Evolutionary conservation across 2,329 filamentous ascomycete genomes (phyloP), one percentile per base, ranked within the genome.

Genomic region (Alternaria sp.): DNA sequence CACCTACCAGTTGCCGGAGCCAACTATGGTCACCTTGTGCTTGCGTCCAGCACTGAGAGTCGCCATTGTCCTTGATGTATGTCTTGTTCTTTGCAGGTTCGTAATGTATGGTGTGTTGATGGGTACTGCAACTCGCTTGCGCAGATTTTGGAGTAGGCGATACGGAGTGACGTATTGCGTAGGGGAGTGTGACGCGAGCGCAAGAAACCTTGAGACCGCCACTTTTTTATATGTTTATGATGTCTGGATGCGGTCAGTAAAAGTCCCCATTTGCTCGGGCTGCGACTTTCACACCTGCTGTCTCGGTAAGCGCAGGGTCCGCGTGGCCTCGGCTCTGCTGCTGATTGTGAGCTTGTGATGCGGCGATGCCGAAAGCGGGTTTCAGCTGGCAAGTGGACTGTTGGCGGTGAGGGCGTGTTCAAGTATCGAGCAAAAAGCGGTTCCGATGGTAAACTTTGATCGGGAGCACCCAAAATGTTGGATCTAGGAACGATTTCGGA

Each of bases 21-120:
- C 95, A 68, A 99, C 88, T 53, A 99, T 88, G 63, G 93, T 94
- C 74, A 97, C 92, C 85, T 93, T 96, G 87, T 97, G 93, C 81
- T 91, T 93, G 82, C 88, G 91, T 63, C 83, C 82, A 57, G 85
- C 76, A 61, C 80, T 79, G 44, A 85, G 76, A 24, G 80, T 80
- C 54, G 83, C 80, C 83, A 85, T 85, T 65, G 61, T 75, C 63
- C 64, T 70, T 30, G 44, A 59, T 39, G 47, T 56, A 16, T 42
- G 36, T 26, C 49, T 16, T 58, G 47, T 65, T 41, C 12, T 28
- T 55, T 49, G 49, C 8, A 44, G 44, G 26, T 36, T 32, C 51
- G 22, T 43, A 43, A 12, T 58, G 56, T 44, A 51, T 12, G 49
- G 53, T 43, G 57, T 53, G 62, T 60, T 34, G 61, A 46, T 59